Evolutionary conservation across 805 yeast species (phyloP), one percentile per base, ranked within the genome.

Genomic region (Metschnikowia cubensis): DNA sequence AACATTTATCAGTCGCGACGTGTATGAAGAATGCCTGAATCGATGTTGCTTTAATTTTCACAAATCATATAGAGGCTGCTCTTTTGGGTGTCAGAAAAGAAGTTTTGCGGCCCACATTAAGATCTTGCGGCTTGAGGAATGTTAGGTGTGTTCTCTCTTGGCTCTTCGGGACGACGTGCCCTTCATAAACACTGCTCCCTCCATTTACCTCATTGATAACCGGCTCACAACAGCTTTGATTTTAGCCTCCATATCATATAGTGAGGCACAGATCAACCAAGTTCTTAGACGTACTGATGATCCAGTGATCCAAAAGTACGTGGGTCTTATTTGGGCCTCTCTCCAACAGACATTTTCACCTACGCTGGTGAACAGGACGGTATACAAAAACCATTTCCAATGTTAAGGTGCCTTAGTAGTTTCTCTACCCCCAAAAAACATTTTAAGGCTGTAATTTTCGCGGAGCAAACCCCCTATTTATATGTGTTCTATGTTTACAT

Each of bases 11-110:
- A 6, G 91, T 94, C 32, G 88, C 91, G 33, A 84, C 87, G 46
- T 91, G 88, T 63, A 73, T 94, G 79, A 87, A 87, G 60, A 96
- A 89, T 34, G 82, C 86, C 4, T 97, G 97, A 0, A 83, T 94
- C 2, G 97, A 92, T 64, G 99, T 99, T 0, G 99, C 99, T 0
- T 74, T 94, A 29, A 79, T 94, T 2, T 94, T 94, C 35, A 92
- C 99, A 0, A 94, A 99, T 0, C 99, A 99, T 0, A 99, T 94
- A 68, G 99, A 94, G 66, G 98, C 92, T 18, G 96, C 99, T 0
- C 70, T 94, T 37, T 70, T 94, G 42, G 99, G 94, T 63, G 99
- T 94, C 4, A 75, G 99, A 50, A 94, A 94, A 67, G 99, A 94
- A n/a, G n/a, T n/a, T n/a, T n/a, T n/a, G n/a, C n/a, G 66, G 98